These are phyloP conservation scores for Amanita exitialis DNA, from an alignment of 768 basidiomycete species.

Conservation along the genomic window DNA sequence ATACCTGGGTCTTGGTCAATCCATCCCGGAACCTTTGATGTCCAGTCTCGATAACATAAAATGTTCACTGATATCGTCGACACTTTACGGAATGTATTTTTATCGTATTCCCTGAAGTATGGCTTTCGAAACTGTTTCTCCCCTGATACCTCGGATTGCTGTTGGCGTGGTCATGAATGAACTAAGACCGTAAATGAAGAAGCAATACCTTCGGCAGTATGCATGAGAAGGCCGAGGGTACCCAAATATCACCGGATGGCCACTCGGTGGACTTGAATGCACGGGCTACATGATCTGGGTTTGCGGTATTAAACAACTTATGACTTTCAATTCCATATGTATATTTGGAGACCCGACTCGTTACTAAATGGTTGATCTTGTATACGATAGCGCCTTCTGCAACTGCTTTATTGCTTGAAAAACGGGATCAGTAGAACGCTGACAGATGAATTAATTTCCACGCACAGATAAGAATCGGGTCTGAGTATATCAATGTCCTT, in stretches of 20 bases:
- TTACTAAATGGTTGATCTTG: conserved; percentile 15
- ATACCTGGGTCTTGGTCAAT: conserved; percentile 7
- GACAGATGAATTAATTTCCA: neutral
- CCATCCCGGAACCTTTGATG: conserved; percentile 11
- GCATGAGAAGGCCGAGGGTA: conserved; percentile 6
- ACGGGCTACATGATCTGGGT: conserved; percentile 9
- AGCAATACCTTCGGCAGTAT: conserved; percentile 8
- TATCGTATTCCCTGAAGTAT: conserved; percentile 4
- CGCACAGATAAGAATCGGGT: conserved; percentile 38
- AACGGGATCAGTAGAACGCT: neutral
- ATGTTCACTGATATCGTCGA: conserved; percentile 2
- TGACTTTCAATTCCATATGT: conserved; percentile 9
- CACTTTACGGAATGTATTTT: conserved; percentile 7
- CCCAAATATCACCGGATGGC: conserved; percentile 1
- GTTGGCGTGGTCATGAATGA: neutral
- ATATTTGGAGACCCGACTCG: conserved; percentile 8
- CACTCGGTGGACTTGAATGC: neutral
- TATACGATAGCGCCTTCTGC: conserved; percentile 16
- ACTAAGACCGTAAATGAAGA: neutral
- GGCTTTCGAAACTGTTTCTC: conserved; percentile 13
- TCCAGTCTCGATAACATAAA: conserved; percentile 14
- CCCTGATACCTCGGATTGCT: conserved; percentile 16
- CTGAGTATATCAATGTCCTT: conserved; percentile 26
- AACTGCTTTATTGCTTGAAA: conserved; percentile 16
- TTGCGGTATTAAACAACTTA: conserved; percentile 3